Percentiles rank a stretch among this genome's conserved stretches.
Conservation (phyloP, 2,329 filamentous ascomycete species). For the Pyrenochaeta sp. region DNA sequence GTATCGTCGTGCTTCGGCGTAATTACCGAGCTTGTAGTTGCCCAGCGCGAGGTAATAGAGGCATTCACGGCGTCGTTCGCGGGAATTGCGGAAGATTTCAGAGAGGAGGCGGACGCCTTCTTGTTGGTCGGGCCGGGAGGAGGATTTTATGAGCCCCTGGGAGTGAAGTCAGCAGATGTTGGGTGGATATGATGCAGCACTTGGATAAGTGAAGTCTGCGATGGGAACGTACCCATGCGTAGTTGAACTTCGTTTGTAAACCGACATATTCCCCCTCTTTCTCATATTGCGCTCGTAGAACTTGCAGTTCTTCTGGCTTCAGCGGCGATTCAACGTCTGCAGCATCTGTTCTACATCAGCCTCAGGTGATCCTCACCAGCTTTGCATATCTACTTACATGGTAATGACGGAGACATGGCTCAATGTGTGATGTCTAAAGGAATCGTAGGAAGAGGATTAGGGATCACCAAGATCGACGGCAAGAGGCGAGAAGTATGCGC, state of each 20-base stretch:
- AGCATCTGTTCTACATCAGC: slow-evolving; percentile 72
- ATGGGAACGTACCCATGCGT: slow-evolving; percentile 80
- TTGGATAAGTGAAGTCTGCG: background rate
- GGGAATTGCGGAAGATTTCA: slow-evolving; percentile 93
- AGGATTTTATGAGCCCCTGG: slow-evolving; percentile 94
- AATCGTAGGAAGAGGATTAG: background rate
- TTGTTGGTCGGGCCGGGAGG: slow-evolving; percentile 84
- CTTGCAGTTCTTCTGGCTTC: slow-evolving; percentile 89
- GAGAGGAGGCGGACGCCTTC: slow-evolving; percentile 91
- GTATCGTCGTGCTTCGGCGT: slow-evolving; percentile 91
- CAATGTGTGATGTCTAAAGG: background rate
- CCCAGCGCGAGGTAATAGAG: slow-evolving; percentile 97
- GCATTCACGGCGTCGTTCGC: slow-evolving; percentile 94
- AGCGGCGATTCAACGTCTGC: slow-evolving; percentile 97
- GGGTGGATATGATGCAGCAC: background rate
- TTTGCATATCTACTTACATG: slow-evolving; percentile 36
- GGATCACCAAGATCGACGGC: background rate
- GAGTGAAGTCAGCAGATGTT: background rate
- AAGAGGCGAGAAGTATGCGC: slow-evolving; percentile 10
- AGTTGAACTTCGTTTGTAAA: slow-evolving; percentile 99
- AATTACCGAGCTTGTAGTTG: slow-evolving; percentile 98
- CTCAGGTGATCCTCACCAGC: background rate
- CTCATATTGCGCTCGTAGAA: slow-evolving; percentile 92
- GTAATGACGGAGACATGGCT: slow-evolving; percentile 48
- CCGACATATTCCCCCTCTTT: slow-evolving; percentile 98